Evolutionary conservation across 2,329 filamentous ascomycete genomes (phyloP), one percentile per base, ranked within the genome.

Genomic region (Ceratocystis smalleyi): DNA sequence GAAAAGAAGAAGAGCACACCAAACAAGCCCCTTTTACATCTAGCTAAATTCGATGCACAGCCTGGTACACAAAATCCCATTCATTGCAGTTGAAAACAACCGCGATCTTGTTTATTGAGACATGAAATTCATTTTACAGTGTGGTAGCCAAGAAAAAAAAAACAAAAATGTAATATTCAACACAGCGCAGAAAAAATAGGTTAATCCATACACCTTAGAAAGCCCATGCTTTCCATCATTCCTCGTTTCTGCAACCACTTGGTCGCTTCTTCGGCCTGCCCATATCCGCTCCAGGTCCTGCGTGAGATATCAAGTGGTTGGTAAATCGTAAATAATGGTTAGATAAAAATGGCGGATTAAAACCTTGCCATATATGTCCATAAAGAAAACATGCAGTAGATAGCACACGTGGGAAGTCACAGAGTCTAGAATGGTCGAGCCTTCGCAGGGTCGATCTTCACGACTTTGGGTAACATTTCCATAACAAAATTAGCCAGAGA

Each of bases 141-240:
- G 7, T 40, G 15, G 35, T 8, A 35, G 35, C 30, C 12, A 66
- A 66, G n/a, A 61, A 64, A 62, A 66, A 66, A 66, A 62, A 64
- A 47, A 35, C 47, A 59, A 43, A 10, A 66, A 67, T 59, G 43
- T 40, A 43, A 67, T 55, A 66, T 67, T 66, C 54, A 64, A 63
- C 64, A 67, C 59, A 64, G 49, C 51, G 40, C 59, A 55, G 59
- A 24, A 63, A 61, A 40, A 19, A 59, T 45, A 51, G 65, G 51
- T 51, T 51, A 59, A 63, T 63, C 35, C 32, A 63, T 47, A 47
- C 32, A 63, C 62, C 40, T 12, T 59, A 17, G n/a, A 61, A 10
- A 43, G n/a, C 24, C 59, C n/a, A 40, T 51, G 22, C 32, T 40
- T 24, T 19, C 30, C 27, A 12, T 19, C 27, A 24, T 43, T 43